phyloP scores from a whole-genome alignment of 148 eudicot species.

The Cornus controversa region DNA sequence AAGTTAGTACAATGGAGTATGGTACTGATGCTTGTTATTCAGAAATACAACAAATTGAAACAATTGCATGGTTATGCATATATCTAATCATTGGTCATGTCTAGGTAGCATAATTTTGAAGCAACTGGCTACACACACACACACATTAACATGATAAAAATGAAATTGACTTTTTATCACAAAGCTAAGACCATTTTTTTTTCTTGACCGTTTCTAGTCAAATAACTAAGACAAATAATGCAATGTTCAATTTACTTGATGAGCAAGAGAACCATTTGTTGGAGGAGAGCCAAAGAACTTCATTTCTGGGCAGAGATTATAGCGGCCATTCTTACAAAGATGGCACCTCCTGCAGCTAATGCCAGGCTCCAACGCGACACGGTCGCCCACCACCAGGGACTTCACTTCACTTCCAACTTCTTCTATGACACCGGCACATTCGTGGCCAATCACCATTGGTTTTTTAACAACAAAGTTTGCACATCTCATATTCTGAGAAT shows the following conservation, averaged over 20 bases:
- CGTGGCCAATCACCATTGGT: constrained; percentile 84
- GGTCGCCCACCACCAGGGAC: constrained; percentile 42
- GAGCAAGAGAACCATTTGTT: constrained; percentile 59
- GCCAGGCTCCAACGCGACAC: constrained; percentile 75
- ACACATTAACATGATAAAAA: no score
- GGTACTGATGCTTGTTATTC: no score
- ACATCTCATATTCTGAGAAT: constrained; percentile 46
- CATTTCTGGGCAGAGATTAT: constrained; percentile 69
- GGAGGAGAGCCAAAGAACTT: constrained; percentile 73
- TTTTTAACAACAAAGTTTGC: constrained; percentile 60
- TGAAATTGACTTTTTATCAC: no score
- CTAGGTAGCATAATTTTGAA: no score
- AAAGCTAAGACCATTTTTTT: background rate
- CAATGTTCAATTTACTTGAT: constrained; percentile 35
- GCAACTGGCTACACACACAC: no score
- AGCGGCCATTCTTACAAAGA: constrained; percentile 61
- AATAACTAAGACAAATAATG: no score
- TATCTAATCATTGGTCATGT: no score
- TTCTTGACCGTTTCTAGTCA: no score
- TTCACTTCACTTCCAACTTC: constrained; percentile 64
- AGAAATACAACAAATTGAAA: no score
- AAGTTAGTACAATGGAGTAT: no score
- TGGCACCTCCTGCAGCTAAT: constrained; percentile 57
- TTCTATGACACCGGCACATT: constrained; percentile 66
- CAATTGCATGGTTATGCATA: no score